Evolutionary conservation across 2,329 filamentous ascomycete species (phyloP), one percentile per base, ranked within the genome.

Genomic region (Ilyonectria destructans): DNA sequence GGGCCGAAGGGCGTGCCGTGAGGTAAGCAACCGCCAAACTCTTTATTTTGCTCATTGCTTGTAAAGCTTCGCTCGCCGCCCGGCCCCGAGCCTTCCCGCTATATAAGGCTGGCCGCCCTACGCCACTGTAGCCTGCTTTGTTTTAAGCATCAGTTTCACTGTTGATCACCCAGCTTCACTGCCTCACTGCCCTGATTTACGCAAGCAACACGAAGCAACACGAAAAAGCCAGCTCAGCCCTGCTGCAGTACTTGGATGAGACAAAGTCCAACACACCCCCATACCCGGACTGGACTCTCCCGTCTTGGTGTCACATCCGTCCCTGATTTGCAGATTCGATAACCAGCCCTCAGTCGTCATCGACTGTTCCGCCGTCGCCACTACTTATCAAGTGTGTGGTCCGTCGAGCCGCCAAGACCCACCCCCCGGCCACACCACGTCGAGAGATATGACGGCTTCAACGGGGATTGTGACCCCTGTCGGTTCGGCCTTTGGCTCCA

Each of bases 401-500:
- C 57, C 52, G 48, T 46, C 46, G 51, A 35, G 19, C 57, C 60
- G 54, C 65, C 60, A 71, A 62, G 37, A 46, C 54, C 26, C 43
- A 62, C 55, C 49, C 40, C 17, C 52, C 48, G 37, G 17, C 51
- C 62, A 66, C 66, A 57, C 37, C 52, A 58, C 56, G 54, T 26
- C 26, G 31, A 43, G 8, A 67, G 60, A 65, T 65, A 81, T 80
- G 79, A 78, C 79, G 69, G 68, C 69, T 66, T 67, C 75, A 45
- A 70, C 73, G 33, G 77, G 73, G 45, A 76, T 79, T 59, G 60
- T 79, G 26, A 77, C 73, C 68, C 79, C 79, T 49, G 71, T 80
- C 45, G 72, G 76, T 58, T 81, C 79, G 33, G 80, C 80, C 55
- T 81, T 82, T 71, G 79, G 80, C 63, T 65, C 80, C 33, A 72